Percentiles rank a stretch among this genome's conserved stretches.
phyloP scores from a whole-genome alignment of 805 yeast species.

The Saccharomycopsis lassenensis region DNA sequence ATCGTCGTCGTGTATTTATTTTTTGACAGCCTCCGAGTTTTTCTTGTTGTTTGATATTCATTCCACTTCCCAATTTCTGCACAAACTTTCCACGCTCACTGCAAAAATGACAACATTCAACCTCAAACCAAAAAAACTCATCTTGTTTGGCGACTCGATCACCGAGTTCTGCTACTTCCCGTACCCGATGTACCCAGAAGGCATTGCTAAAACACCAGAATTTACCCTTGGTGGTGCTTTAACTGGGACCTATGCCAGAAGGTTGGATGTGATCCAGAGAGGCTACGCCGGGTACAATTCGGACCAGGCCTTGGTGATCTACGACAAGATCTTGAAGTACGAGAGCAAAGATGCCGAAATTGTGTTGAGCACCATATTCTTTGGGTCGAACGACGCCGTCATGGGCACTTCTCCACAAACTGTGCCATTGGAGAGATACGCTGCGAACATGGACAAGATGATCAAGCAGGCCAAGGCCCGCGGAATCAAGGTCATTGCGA shows the following conservation, averaged over 20 bases:
- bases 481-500: constrained; percentile 41
- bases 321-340: constrained; percentile 38
- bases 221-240: constrained; percentile 44
- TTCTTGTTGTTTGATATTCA: too few species aligned
- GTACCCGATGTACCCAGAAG: constrained; percentile 10
- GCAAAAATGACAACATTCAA: constrained; percentile 24
- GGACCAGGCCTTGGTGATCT: constrained; percentile 41
- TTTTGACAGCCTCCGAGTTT: too few species aligned
- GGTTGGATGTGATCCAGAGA: constrained; percentile 56
- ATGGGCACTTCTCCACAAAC: constrained; percentile 30
- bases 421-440: constrained; percentile 41
- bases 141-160: constrained; percentile 64
- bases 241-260: constrained; percentile 41
- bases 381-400: constrained; percentile 75
- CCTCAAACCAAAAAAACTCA: constrained; percentile 36
- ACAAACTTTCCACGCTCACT: too few species aligned
- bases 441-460: constrained; percentile 36
- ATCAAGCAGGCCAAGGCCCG: constrained; percentile 29
- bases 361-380: constrained; percentile 44
- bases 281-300: constrained; percentile 75
- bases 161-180: constrained; percentile 43
- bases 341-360: constrained; percentile 32
- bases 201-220: constrained; percentile 19
- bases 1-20: too few species aligned
- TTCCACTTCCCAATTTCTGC: too few species aligned